Evolutionary conservation across 1,284 basidiomycete genomes (phyloP).

Genomic region (Athelia psychrophila): DNA sequence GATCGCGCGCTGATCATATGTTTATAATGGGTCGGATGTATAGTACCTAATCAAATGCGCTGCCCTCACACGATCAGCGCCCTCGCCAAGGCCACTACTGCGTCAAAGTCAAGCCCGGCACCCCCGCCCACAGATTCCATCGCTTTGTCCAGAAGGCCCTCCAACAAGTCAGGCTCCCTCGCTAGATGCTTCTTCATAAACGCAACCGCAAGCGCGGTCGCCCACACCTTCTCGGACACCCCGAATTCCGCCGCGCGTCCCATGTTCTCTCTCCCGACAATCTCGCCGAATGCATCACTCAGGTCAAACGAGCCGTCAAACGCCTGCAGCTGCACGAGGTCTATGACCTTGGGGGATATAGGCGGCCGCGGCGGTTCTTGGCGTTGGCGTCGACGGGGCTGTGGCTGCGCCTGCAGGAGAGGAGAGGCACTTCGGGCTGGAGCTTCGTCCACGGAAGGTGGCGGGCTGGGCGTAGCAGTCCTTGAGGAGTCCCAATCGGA

Average conservation of each 20-base stretch:
- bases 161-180: conserved; percentile 30
- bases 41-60: background rate
- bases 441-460: conserved; percentile 11
- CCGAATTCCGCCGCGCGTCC: conserved; percentile 19
- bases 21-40: no score
- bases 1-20: no score
- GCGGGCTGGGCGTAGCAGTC: conserved; percentile 18
- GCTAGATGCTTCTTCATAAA: conserved; percentile 33
- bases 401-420: conserved; percentile 5
- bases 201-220: conserved; percentile 37
- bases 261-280: conserved; percentile 26
- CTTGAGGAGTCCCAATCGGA: conserved; percentile 30
- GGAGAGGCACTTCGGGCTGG: conserved; percentile 20
- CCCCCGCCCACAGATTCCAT: conserved; percentile 18
- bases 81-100: no score
- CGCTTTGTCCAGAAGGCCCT: conserved; percentile 24
- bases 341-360: conserved; percentile 23
- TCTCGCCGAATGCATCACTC: conserved; percentile 21
- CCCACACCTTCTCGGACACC: conserved; percentile 31
- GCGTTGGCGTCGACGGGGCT: conserved; percentile 9
- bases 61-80: background rate
- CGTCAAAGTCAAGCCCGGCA: no score
- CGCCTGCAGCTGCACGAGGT: conserved; percentile 35
- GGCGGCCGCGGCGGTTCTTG: conserved; percentile 3
- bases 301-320: conserved; percentile 46